These are phyloP conservation scores for Saccharomycopsis hybrid DNA, from an alignment of 1,139 yeast species.

Conservation along the genomic window DNA sequence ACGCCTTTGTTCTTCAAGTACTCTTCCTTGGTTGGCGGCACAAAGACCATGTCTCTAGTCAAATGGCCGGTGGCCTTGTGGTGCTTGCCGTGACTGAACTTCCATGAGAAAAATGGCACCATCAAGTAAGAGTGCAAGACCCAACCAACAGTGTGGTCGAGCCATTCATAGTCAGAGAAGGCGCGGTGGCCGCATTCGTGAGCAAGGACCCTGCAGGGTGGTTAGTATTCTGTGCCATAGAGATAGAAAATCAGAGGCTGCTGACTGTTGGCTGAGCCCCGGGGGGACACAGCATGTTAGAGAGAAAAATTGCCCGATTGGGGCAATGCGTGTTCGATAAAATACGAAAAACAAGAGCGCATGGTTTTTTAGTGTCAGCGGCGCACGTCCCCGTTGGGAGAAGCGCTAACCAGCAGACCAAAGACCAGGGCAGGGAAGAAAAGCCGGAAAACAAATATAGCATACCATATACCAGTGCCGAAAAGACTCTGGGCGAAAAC, in stretches of 20 bases:
- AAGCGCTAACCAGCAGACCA: too few relatives aligned
- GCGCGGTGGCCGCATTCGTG: conserved; percentile 93
- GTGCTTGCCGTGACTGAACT: conserved; percentile 74
- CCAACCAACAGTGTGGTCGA: conserved; percentile 80
- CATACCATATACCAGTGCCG: conserved; percentile 32
- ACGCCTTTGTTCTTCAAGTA: conserved; percentile 38
- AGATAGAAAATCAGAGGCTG: too few relatives aligned
- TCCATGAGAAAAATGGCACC: conserved; percentile 87
- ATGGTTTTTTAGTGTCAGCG: too few relatives aligned
- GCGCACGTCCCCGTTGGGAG: too few relatives aligned
- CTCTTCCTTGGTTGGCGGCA: conserved; percentile 60
- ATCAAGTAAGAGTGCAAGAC: conserved; percentile 67
- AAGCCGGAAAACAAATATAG: not conserved
- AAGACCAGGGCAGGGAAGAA: too few relatives aligned
- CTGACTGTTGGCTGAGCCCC: too few relatives aligned
- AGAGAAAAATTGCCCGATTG: too few relatives aligned
- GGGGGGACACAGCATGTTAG: too few relatives aligned
- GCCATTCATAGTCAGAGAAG: conserved; percentile 60
- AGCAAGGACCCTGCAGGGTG: conserved; percentile 63
- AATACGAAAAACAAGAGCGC: too few relatives aligned
- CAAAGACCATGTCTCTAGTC: conserved; percentile 75
- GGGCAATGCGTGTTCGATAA: too few relatives aligned
- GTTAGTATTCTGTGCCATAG: too few relatives aligned
- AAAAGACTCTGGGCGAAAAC: conserved; percentile 55
- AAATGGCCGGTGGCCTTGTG: conserved; percentile 85